These are phyloP conservation scores for Hymenoscyphus scutula DNA, from an alignment of 2,329 filamentous ascomycete genomes.

Conservation along the genomic window DNA sequence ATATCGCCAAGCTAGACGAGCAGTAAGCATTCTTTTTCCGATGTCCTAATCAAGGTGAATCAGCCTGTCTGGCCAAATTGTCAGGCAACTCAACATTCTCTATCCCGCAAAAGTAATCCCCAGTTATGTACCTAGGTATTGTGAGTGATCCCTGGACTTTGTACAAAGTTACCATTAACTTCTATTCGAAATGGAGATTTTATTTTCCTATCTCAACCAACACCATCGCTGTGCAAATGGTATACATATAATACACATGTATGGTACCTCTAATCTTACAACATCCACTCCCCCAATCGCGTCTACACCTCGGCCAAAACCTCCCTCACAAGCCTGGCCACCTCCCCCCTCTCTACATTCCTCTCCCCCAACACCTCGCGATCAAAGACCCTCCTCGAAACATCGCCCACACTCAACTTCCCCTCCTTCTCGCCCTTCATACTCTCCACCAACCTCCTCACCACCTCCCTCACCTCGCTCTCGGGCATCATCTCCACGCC, in stretches of 20 bases:
- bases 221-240: not conserved
- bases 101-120: too few relatives aligned
- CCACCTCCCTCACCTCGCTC: slow-evolving; percentile 55
- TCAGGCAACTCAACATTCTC: too few relatives aligned
- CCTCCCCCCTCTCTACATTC: slow-evolving; percentile 59
- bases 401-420: slow-evolving; percentile 54
- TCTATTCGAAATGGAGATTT: slow-evolving; percentile 1
- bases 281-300: not conserved
- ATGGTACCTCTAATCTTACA: not conserved
- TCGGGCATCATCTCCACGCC: slow-evolving; percentile 55
- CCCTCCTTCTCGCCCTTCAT: slow-evolving; percentile 40
- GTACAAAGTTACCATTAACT: not conserved
- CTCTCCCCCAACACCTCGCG: slow-evolving; percentile 59
- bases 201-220: not conserved
- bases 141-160: not conserved
- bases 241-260: too few relatives aligned
- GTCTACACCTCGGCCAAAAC: slow-evolving; percentile 26
- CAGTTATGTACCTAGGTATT: too few relatives aligned
- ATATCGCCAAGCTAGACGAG: too few relatives aligned
- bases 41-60: too few relatives aligned
- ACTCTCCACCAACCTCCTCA: slow-evolving; percentile 50
- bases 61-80: too few relatives aligned
- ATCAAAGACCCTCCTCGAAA: slow-evolving; percentile 60
- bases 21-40: too few relatives aligned
- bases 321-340: slow-evolving; percentile 62